phyloP scores from a whole-genome alignment of 805 yeast genomes.

The Saccharomycopsis sp. region DNA sequence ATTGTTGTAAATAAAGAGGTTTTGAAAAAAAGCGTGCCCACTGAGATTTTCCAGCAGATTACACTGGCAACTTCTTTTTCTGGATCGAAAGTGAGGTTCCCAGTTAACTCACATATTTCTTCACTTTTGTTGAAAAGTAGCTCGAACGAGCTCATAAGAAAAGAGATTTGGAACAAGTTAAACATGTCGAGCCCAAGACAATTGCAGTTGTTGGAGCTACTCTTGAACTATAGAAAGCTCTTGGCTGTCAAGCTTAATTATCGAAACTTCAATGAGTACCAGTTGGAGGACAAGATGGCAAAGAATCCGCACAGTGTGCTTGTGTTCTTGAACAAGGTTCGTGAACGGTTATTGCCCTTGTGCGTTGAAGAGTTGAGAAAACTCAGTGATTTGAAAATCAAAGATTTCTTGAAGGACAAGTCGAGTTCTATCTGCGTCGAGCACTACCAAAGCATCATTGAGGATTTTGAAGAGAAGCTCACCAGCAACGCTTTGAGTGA shows the following conservation, averaged over 20 bases:
- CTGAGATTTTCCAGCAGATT: conserved; percentile 9
- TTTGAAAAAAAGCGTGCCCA: conserved; percentile 24
- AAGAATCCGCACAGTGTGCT: conserved; percentile 66
- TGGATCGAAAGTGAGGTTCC: conserved; percentile 40
- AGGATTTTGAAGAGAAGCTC: conserved; percentile 6
- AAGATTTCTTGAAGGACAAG: conserved; percentile 22
- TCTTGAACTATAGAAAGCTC: conserved; percentile 57
- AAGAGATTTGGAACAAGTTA: conserved; percentile 63
- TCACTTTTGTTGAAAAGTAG: conserved; percentile 55
- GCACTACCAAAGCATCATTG: conserved; percentile 3
- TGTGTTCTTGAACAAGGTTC: conserved; percentile 55
- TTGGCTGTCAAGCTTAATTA: conserved; percentile 69
- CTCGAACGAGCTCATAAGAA: conserved; percentile 46
- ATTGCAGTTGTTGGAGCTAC: conserved; percentile 44
- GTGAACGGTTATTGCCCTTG: conserved; percentile 40
- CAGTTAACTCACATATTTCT: conserved; percentile 56
- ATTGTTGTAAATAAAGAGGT: conserved; percentile 26
- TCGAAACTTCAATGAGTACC: conserved; percentile 65
- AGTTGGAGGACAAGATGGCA: conserved; percentile 85
- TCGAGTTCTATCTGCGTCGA: conserved; percentile 4
- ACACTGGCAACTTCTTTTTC: conserved; percentile 6
- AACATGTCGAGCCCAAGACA: conserved; percentile 61
- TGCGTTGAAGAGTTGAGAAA: conserved; percentile 51
- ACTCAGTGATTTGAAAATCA: conserved; percentile 34
- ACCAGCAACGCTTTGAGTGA: conserved; percentile 24